Conservation (phyloP, 2,329 filamentous ascomycete genomes). For the Amesomyces nigricolor region DNA sequence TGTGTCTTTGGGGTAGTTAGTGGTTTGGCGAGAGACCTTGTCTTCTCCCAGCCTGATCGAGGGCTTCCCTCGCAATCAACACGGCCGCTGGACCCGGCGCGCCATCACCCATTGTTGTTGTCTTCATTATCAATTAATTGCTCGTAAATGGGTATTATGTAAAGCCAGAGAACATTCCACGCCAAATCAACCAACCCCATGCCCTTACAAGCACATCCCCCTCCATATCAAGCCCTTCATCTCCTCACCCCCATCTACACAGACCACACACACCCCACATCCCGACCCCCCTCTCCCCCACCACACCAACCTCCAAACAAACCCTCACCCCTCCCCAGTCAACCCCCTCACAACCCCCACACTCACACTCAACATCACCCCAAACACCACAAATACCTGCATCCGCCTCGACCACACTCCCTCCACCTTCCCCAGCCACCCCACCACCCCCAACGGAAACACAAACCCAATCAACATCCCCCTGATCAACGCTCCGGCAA, state of each 20-base stretch:
- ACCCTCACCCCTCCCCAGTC: conserved; percentile 32
- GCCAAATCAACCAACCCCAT: no score
- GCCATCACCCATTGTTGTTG: conserved; percentile 9
- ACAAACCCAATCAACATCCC: conserved; percentile 91
- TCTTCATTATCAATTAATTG: background rate
- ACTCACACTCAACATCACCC: conserved; percentile 70
- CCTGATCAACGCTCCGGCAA: conserved; percentile 78
- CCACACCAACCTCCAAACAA: no score
- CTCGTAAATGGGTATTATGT: background rate
- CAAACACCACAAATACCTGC: conserved; percentile 80
- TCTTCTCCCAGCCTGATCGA: background rate
- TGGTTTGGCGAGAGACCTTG: no score
- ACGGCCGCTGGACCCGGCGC: conserved; percentile 10
- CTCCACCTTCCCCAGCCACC: conserved; percentile 81
- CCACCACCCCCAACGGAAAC: conserved; percentile 81
- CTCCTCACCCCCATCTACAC: background rate
- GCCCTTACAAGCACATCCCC: no score
- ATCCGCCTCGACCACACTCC: conserved; percentile 80
- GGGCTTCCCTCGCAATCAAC: background rate
- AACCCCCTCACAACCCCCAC: conserved; percentile 62
- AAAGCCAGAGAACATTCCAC: no score
- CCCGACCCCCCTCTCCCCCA: background rate
- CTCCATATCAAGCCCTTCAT: background rate
- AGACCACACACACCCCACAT: background rate
- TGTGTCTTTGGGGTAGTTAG: no score